Percentiles rank a stretch among this genome's conserved stretches.
Conservation (phyloP, 768 basidiomycete species). For the Nevesoporus exiguus region DNA sequence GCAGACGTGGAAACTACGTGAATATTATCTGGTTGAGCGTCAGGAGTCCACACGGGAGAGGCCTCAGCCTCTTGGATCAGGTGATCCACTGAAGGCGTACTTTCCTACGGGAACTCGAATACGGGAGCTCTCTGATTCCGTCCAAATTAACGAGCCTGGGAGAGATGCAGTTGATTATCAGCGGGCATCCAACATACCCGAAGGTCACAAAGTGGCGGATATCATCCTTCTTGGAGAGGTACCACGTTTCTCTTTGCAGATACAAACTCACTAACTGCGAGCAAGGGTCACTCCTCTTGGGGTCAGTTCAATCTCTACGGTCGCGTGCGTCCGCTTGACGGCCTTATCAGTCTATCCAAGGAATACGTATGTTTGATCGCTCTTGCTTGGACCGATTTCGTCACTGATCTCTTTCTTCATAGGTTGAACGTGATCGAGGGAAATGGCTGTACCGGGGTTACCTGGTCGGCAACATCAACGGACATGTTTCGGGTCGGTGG, state of each 20-base stretch:
- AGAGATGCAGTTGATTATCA: constrained; percentile 30
- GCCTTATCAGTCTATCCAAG: constrained; percentile 77
- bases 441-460: constrained; percentile 87
- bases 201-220: constrained; percentile 41
- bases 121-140: constrained; percentile 44
- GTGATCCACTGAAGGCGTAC: constrained; percentile 61
- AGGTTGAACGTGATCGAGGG: constrained; percentile 73
- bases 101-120: constrained; percentile 54
- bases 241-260: neutral
- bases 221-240: constrained; percentile 77
- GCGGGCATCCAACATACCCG: constrained; percentile 22
- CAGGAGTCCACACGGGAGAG: constrained; percentile 11
- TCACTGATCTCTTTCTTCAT: constrained; percentile 1
- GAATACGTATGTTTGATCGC: constrained; percentile 60
- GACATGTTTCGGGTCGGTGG: constrained; percentile 82
- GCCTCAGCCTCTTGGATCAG: constrained; percentile 43
- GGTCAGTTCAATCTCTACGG: constrained; percentile 81
- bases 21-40: constrained; percentile 57
- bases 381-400: neutral
- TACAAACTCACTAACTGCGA: constrained; percentile 4
- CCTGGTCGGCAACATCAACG: constrained; percentile 64
- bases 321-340: constrained; percentile 77
- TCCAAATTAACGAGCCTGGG: constrained; percentile 47
- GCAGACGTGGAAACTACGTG: constrained; percentile 86
- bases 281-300: constrained; percentile 90